Conservation (phyloP, 2,329 filamentous ascomycete species). For the Alternaria brassicicola region DNA sequence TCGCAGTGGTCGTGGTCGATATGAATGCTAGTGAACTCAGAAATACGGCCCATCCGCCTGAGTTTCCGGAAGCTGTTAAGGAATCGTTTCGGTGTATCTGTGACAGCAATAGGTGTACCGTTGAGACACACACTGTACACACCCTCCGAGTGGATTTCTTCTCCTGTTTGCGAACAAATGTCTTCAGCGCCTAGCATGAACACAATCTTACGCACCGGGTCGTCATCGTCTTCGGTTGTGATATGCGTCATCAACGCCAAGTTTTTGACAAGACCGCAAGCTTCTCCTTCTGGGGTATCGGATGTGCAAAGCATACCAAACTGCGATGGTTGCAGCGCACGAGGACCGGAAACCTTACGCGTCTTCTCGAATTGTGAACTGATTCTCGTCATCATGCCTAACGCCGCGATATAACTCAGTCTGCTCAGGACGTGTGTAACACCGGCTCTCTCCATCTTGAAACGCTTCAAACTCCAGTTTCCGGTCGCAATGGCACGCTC, state of each 20-base stretch:
- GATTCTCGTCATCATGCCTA: slow-evolving; percentile 99
- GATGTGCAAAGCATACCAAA: slow-evolving; percentile 98
- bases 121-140: slow-evolving; percentile 94
- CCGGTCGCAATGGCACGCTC: slow-evolving; percentile 96
- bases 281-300: slow-evolving; percentile 97
- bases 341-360: slow-evolving; percentile 91
- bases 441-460: slow-evolving; percentile 97
- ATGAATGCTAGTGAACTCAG: slow-evolving; percentile 94
- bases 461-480: slow-evolving; percentile 97
- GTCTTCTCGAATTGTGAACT: slow-evolving; percentile 99
- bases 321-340: slow-evolving; percentile 94
- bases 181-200: slow-evolving; percentile 86
- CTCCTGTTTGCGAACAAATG: slow-evolving; percentile 78
- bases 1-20: slow-evolving; percentile 92
- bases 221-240: slow-evolving; percentile 94
- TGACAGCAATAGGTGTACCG: slow-evolving; percentile 89
- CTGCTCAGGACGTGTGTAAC: slow-evolving; percentile 96
- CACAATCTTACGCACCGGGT: slow-evolving; percentile 83
- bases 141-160: slow-evolving; percentile 83
- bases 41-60: slow-evolving; percentile 87
- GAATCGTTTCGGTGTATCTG: slow-evolving; percentile 84
- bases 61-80: slow-evolving; percentile 83
- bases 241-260: slow-evolving; percentile 99
- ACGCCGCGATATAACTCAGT: slow-evolving; percentile 91
- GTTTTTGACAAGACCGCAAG: slow-evolving; percentile 97